These are phyloP conservation scores for Urochloa ruziziensis DNA, from an alignment of 176 grass and related monocot species.

Conservation along the genomic window DNA sequence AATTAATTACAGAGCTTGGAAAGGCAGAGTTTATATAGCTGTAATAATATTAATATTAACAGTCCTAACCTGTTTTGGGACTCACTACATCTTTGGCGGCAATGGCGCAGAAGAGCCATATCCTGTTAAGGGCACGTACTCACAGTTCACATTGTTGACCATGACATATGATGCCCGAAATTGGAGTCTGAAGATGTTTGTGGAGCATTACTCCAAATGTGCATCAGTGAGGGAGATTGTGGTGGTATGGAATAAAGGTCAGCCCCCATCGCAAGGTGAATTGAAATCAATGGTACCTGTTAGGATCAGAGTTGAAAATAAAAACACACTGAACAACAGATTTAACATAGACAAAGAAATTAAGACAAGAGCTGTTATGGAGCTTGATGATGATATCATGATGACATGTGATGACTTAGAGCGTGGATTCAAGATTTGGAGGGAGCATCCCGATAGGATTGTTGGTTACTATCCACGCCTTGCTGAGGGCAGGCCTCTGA, in stretches of 20 bases:
- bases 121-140: constrained; percentile 57
- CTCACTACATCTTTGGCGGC: constrained; percentile 66
- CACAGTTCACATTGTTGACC: constrained; percentile 88
- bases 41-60: constrained; percentile 29
- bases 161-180: constrained; percentile 89
- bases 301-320: constrained; percentile 71
- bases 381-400: constrained; percentile 99
- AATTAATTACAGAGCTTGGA: constrained; percentile 58
- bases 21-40: constrained; percentile 33
- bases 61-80: constrained; percentile 71
- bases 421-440: constrained; percentile 93
- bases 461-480: constrained; percentile 90
- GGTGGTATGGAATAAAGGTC: constrained; percentile 90
- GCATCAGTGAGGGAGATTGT: constrained; percentile 80
- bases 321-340: constrained; percentile 87
- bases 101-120: constrained; percentile 72
- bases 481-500: constrained; percentile 54
- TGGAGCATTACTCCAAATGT: constrained; percentile 92
- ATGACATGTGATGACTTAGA: constrained; percentile 94
- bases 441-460: constrained; percentile 63
- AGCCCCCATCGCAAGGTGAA: constrained; percentile 42
- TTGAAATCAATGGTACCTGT: constrained; percentile 67
- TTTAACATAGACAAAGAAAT: constrained; percentile 79
- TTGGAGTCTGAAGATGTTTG: constrained; percentile 88
- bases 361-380: constrained; percentile 77